Evolutionary conservation across 768 basidiomycete genomes (phyloP), one percentile per base, ranked within the genome.

Genomic region (Psilocybe azurescens): DNA sequence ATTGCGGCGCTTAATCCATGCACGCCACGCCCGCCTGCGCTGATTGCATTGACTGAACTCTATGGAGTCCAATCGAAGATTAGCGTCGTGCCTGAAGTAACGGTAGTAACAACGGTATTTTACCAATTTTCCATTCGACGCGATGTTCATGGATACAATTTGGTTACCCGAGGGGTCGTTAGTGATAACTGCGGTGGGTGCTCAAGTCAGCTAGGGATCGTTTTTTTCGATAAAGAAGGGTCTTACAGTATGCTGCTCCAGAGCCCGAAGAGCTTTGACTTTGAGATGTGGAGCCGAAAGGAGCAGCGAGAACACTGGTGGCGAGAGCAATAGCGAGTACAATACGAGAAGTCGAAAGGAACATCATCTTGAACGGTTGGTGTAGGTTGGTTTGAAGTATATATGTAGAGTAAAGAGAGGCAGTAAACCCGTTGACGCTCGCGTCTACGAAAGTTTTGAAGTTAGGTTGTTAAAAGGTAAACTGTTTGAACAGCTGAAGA

Each of bases 161-260:
- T 54, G 46, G 44, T 63, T 63, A 9, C 57, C 57, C 3, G 56
- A 54, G 1, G 57, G 53, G 33, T 63, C 62, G 18, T 63, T 63
- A 2, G 62, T 58, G 9, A 63, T 63, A 18, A 63, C 62, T 63
- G 36, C 30, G 13, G 18, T 58, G 5, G 6, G 18, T 16, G 47
- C 10, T 18, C 18, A 53, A 20, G 32, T 47, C 13, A 46, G 28
- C 2, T 11, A 33, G 10, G 5, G 36, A 54, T 11, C 9, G 0
- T 3, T 11, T 32, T 33, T 10, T 28, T 28, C 7, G 14, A 3
- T 20, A 13, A 9, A 24, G 29, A 20, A n/a, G 5, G 7, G 5
- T 14, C 57, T 48, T 33, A 59, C 62, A 59, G 28, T 63, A 63
- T 2, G 53, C 62, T 9, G 62, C 62, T 18, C 62, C 62, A 4